These are phyloP conservation scores for Byssochlamys sp. DNA, from an alignment of 2,329 filamentous ascomycete genomes.

Conservation along the genomic window DNA sequence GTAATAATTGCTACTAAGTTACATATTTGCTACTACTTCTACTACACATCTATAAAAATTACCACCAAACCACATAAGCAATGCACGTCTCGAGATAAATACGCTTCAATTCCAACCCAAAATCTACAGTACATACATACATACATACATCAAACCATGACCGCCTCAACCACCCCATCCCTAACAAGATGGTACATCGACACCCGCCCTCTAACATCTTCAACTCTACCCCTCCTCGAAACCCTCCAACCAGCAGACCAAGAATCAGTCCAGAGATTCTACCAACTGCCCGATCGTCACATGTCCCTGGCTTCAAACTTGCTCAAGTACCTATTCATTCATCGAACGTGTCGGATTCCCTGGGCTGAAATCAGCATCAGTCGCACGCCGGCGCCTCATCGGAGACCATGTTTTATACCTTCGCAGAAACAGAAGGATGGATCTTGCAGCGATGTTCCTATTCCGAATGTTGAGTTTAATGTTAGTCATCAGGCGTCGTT, in stretches of 20 bases:
- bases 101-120: too few species aligned
- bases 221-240: slow-evolving; percentile 29
- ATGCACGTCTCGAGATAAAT: not conserved
- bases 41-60: not conserved
- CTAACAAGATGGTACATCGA: slow-evolving; percentile 38
- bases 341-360: slow-evolving; percentile 44
- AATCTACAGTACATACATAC: not conserved
- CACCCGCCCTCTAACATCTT: slow-evolving; percentile 24
- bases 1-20: too few species aligned
- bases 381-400: slow-evolving; percentile 40
- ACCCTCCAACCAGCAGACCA: slow-evolving; percentile 41
- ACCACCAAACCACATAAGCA: not conserved
- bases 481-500: slow-evolving; percentile 56
- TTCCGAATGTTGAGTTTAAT: slow-evolving; percentile 49
- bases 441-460: slow-evolving; percentile 2
- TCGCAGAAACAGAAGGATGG: slow-evolving; percentile 12
- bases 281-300: slow-evolving; percentile 47
- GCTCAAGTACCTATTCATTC: slow-evolving; percentile 53
- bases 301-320: slow-evolving; percentile 54
- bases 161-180: slow-evolving; percentile 6
- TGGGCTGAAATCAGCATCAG: slow-evolving; percentile 49
- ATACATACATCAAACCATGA: not conserved
- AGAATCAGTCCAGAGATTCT: slow-evolving; percentile 39
- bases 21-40: not conserved
- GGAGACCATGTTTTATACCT: slow-evolving; percentile 46